Conservation (phyloP, 805 yeast species). For the Candida piceae region DNA sequence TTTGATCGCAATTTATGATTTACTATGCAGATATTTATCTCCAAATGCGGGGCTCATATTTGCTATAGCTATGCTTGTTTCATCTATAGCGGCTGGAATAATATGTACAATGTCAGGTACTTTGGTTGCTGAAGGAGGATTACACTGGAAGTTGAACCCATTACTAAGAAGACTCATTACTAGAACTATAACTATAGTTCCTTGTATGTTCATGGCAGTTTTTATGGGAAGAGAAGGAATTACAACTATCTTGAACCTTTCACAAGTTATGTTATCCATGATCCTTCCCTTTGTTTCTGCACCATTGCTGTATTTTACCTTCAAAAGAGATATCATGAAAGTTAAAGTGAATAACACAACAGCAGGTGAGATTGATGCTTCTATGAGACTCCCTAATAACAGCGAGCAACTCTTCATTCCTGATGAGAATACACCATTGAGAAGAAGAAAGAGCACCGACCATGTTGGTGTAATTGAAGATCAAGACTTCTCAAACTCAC, state of each 20-base stretch:
- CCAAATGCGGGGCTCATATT: slow-evolving; percentile 78
- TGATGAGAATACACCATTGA: slow-evolving; percentile 3
- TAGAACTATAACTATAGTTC: slow-evolving; percentile 71
- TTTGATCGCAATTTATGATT: slow-evolving; percentile 66
- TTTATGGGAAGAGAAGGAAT: slow-evolving; percentile 72
- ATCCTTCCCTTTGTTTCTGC: slow-evolving; percentile 80
- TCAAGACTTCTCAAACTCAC: slow-evolving; percentile 58
- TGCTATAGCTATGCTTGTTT: slow-evolving; percentile 75
- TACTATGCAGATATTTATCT: slow-evolving; percentile 58
- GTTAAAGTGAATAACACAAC: slow-evolving; percentile 36
- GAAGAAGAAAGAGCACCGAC: slow-evolving; percentile 14
- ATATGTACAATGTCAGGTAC: slow-evolving; percentile 94
- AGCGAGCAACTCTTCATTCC: no score
- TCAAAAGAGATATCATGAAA: slow-evolving; percentile 62
- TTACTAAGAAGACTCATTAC: slow-evolving; percentile 78
- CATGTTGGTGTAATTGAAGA: slow-evolving; percentile 20
- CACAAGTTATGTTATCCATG: slow-evolving; percentile 80
- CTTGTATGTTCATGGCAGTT: slow-evolving; percentile 69
- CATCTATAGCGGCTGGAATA: slow-evolving; percentile 89
- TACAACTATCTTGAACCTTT: slow-evolving; percentile 67
- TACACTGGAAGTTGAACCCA: slow-evolving; percentile 76
- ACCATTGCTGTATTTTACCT: slow-evolving; percentile 80
- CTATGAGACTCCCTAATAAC: no score
- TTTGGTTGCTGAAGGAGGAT: slow-evolving; percentile 86
- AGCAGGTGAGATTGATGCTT: no score